A percentile compares a stretch with the other conserved stretches of the same genome.
phyloP scores from a whole-genome alignment of 352 stramenopile species.

The Phytopythium helicoides region DNA sequence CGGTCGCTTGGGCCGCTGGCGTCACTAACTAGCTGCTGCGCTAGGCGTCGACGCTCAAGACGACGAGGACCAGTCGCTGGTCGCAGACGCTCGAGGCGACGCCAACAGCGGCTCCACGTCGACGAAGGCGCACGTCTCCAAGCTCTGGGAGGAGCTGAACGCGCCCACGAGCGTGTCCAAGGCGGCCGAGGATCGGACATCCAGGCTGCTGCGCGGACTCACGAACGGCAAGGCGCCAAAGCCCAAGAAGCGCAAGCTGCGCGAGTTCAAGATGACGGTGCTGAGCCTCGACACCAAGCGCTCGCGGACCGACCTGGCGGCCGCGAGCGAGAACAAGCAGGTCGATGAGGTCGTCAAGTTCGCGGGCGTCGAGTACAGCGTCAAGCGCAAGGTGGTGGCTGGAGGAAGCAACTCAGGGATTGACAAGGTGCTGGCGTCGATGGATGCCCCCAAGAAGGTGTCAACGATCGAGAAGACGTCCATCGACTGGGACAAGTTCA shows the following conservation, averaged over 20 bases:
- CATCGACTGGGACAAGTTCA: constrained; percentile 96
- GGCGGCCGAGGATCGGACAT: constrained; percentile 33
- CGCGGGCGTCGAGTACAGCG: constrained; percentile 77
- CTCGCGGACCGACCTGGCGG: constrained; percentile 42
- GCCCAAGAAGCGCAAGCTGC: constrained; percentile 55
- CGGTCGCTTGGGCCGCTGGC: background rate
- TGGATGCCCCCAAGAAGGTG: constrained; percentile 90
- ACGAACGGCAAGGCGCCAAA: constrained; percentile 37
- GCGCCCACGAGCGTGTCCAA: constrained; percentile 52
- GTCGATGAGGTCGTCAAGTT: constrained; percentile 80
- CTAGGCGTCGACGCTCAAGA: background rate
- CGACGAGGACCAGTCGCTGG: constrained; percentile 10
- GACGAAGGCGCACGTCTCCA: constrained; percentile 28
- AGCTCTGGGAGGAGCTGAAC: constrained; percentile 72
- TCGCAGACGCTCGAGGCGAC: constrained; percentile 1
- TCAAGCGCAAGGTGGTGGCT: constrained; percentile 13
- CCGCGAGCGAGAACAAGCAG: constrained; percentile 19
- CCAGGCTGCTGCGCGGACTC: constrained; percentile 56
- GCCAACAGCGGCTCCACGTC: constrained; percentile 20
- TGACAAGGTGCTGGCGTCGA: constrained; percentile 83
- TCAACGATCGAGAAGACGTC: constrained; percentile 95
- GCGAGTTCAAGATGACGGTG: constrained; percentile 69
- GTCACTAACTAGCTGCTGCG: background rate
- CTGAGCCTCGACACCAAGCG: constrained; percentile 67
- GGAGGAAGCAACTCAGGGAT: constrained; percentile 30